Percentiles rank a stretch among this genome's conserved stretches.
phyloP scores from a whole-genome alignment of 116 monocot genomes.

The Dioscorea cayenensis region DNA sequence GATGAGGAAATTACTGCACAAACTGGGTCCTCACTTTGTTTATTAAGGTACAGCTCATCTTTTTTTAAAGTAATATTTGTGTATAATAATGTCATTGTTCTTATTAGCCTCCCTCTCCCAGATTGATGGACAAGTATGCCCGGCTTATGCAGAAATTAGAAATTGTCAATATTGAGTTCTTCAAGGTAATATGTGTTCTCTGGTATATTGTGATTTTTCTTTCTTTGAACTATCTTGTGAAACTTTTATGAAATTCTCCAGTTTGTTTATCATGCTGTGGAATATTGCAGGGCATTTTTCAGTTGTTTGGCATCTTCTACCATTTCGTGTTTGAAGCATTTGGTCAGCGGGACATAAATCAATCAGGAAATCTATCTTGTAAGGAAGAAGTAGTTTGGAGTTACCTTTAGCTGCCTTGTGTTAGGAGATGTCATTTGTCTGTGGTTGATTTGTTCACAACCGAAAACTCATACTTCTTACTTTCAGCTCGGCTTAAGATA shows the following conservation, averaged over 20 bases:
- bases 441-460: not conserved
- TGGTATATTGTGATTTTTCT: not conserved
- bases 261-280: conserved; percentile 14
- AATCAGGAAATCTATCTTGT: conserved; percentile 46
- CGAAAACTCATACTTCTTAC: conserved; percentile 12
- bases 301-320: conserved; percentile 91
- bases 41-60: conserved; percentile 51
- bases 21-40: conserved; percentile 90
- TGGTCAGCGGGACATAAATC: conserved; percentile 57
- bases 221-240: not conserved
- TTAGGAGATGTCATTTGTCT: not conserved
- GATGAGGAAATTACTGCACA: conserved; percentile 82
- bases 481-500: conserved; percentile 65
- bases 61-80: not conserved
- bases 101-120: conserved; percentile 21
- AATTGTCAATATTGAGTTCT: conserved; percentile 87
- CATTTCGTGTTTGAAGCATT: conserved; percentile 84
- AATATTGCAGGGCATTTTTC: conserved; percentile 77
- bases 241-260: not conserved
- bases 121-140: conserved; percentile 99
- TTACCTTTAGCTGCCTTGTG: conserved; percentile 2
- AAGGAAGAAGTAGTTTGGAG: conserved; percentile 16
- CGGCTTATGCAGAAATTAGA: conserved; percentile 99
- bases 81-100: not conserved
- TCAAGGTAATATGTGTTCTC: conserved; percentile 64